A percentile compares a stretch with the other conserved stretches of the same genome.
phyloP scores from a whole-genome alignment of 164 flowering plant species.

The Taxillus chinensis region DNA sequence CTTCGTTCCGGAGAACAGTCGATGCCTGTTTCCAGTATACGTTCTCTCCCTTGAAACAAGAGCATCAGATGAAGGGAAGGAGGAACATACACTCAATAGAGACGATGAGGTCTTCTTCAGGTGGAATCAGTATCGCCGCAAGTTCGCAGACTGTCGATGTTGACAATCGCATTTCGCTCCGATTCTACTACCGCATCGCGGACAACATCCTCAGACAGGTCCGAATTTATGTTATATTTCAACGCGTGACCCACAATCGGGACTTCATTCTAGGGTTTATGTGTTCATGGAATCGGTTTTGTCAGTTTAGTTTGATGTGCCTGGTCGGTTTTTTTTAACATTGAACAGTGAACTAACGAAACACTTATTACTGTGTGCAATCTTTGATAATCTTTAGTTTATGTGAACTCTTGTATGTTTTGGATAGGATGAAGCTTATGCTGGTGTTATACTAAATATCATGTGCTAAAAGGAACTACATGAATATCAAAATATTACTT shows the following conservation, averaged over 20 bases:
- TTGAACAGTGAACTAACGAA: no score
- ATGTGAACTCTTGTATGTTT: no score
- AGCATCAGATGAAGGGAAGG: neutral
- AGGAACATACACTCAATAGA: neutral
- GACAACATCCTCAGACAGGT: conserved; percentile 92
- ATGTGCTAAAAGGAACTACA: no score
- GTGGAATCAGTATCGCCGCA: conserved; percentile 53
- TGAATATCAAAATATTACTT: no score
- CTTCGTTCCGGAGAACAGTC: neutral
- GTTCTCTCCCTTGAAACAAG: neutral
- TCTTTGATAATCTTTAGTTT: no score
- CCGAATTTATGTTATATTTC: neutral
- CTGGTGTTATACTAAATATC: no score
- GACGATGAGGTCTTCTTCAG: conserved; percentile 51
- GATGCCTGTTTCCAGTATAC: conserved; percentile 2
- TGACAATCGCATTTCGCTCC: conserved; percentile 72
- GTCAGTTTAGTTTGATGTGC: no score
- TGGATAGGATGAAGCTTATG: no score
- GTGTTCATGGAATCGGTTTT: neutral
- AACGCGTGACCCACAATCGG: neutral
- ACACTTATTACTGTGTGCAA: no score
- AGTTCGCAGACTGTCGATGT: conserved; percentile 53
- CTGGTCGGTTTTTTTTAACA: no score
- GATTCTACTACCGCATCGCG: conserved; percentile 71
- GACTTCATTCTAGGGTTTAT: neutral